phyloP scores from a whole-genome alignment of 2,329 filamentous ascomycete species.

The Sporothrix euskadiensis region DNA sequence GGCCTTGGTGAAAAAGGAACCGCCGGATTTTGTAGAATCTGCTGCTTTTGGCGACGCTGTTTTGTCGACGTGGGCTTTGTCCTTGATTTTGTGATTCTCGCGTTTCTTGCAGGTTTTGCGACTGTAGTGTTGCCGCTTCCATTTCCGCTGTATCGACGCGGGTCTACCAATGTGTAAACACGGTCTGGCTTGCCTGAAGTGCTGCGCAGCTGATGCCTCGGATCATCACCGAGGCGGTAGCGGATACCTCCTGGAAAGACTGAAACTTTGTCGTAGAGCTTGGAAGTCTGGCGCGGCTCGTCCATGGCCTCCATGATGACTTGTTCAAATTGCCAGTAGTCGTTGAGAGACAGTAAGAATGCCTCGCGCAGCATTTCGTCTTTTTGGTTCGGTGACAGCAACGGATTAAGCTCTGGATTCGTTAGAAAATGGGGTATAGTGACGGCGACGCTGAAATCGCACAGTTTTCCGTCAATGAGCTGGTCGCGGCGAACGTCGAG shows the following conservation, averaged over 20 bases:
- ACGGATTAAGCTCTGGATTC: constrained; percentile 4
- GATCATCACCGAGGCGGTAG: background rate
- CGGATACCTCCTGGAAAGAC: background rate
- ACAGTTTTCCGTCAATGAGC: background rate
- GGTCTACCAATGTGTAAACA: background rate
- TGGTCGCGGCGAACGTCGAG: background rate
- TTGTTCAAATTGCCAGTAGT: background rate
- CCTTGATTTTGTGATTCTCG: no score
- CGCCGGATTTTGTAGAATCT: background rate
- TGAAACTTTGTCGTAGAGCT: background rate
- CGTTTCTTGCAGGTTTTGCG: no score
- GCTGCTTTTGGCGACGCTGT: background rate
- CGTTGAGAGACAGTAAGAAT: background rate
- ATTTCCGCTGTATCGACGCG: background rate
- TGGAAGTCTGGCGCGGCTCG: background rate
- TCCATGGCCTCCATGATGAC: background rate
- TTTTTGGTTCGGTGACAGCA: background rate
- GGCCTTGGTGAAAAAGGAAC: background rate
- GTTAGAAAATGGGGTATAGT: background rate
- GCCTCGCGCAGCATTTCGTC: background rate
- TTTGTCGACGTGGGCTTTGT: no score
- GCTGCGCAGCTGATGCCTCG: background rate
- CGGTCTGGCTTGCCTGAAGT: background rate
- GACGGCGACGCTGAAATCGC: background rate
- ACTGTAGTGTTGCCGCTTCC: background rate